Evolutionary conservation across 106 monocot genomes (phyloP).

Genomic region (Dactylorhiza incarnata): DNA sequence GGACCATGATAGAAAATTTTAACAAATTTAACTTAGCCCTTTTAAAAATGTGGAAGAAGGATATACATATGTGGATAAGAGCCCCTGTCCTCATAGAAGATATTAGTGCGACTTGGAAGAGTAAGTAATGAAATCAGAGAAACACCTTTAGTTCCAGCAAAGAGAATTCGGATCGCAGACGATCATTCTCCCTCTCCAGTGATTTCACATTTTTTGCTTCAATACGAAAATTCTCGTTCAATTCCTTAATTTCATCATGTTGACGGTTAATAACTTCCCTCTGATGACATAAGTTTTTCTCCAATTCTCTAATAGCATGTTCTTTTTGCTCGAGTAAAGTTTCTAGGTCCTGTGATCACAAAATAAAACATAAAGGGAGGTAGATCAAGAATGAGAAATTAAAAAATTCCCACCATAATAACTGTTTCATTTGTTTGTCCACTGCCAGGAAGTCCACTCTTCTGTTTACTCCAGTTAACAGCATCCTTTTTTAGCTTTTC

Average conservation of each 20-base stretch:
- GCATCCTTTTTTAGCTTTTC: constrained; percentile 49
- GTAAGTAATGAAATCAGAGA: background rate
- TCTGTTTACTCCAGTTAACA: constrained; percentile 25
- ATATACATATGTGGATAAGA: no score
- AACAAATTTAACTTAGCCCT: no score
- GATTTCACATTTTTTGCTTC: constrained; percentile 74
- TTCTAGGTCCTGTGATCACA: constrained; percentile 57
- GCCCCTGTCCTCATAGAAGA: no score
- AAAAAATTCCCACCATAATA: constrained; percentile 29
- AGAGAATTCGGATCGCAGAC: constrained; percentile 74
- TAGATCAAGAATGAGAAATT: constrained; percentile 2
- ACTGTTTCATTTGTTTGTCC: constrained; percentile 21
- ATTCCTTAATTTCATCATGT: constrained; percentile 47
- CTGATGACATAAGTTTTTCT: constrained; percentile 55
- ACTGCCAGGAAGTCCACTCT: constrained; percentile 20
- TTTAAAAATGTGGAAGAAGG: no score
- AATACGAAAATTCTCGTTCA: constrained; percentile 61
- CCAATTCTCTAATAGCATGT: constrained; percentile 47
- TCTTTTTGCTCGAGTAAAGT: constrained; percentile 49
- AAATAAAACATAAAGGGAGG: background rate
- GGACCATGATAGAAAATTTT: no score
- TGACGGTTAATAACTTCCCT: constrained; percentile 61
- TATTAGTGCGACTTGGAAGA: no score
- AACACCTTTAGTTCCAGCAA: constrained; percentile 87
- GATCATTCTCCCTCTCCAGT: constrained; percentile 83